phyloP scores from a whole-genome alignment of 805 yeast species.

The Soucietia sequanensis region DNA sequence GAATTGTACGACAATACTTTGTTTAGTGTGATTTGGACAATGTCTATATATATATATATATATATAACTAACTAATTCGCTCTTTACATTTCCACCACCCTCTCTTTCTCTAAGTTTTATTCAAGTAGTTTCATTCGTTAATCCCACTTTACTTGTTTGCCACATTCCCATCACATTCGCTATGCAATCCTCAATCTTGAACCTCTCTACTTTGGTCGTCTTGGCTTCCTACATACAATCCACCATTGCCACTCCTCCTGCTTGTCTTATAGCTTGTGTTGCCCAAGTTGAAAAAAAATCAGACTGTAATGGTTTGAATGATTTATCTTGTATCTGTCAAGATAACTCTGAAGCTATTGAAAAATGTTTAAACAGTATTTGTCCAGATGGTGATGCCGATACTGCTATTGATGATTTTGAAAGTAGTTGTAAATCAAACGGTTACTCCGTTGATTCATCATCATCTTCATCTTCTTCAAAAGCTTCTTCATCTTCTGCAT shows the following conservation, averaged over 20 bases:
- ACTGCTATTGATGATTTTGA: slow-evolving; percentile 61
- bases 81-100: no score
- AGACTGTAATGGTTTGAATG: slow-evolving; percentile 57
- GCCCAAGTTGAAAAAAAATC: slow-evolving; percentile 62
- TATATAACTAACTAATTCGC: no score
- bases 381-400: slow-evolving; percentile 63
- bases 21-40: no score
- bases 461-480: slow-evolving; percentile 24
- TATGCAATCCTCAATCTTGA: slow-evolving; percentile 14
- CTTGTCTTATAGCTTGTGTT: slow-evolving; percentile 88
- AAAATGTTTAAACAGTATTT: slow-evolving; percentile 61
- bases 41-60: no score
- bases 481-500: slow-evolving; percentile 24
- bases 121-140: slow-evolving; percentile 3
- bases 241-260: slow-evolving; percentile 78
- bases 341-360: slow-evolving; percentile 52
- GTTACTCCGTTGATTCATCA: slow-evolving; percentile 32
- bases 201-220: slow-evolving; percentile 25
- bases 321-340: slow-evolving; percentile 68
- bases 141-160: slow-evolving; percentile 4
- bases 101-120: slow-evolving; percentile 1
- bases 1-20: no score
- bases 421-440: slow-evolving; percentile 46
- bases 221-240: slow-evolving; percentile 42
- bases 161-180: slow-evolving; percentile 5